Evolutionary conservation across 257 asterid genomes (phyloP), one percentile per base, ranked within the genome.

Genomic region (Verbena officinalis): DNA sequence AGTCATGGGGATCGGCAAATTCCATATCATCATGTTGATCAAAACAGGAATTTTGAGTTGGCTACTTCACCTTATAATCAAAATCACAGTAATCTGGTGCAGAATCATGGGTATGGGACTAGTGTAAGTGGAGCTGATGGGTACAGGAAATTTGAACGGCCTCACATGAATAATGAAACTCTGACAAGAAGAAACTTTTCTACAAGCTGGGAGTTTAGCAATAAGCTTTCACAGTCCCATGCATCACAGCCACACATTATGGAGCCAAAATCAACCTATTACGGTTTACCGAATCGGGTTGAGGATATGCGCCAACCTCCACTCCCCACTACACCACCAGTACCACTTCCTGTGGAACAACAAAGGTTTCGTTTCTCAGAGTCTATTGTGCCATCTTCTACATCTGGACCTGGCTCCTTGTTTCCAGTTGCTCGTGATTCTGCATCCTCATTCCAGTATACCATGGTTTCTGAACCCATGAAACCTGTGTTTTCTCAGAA

Each of bases 241-340:
- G 76, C 64, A 20, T 65, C 42, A 36, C 80, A 76, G 21, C 76
- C 59, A 52, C 72, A 55, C 39, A 19, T 59, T 20, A 43, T 69
- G 75, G 84, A 77, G 65, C 75, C 71, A 4, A 80, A 67, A 23
- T 39, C 73, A 17, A 52, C 65, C 38, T 75, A 64, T 30, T 73
- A 71, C 65, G 59, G 70, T 67, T 66, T 69, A 49, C 39, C 65
- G 6, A 62, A 56, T 58, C 75, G 46, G 38, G 49, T 61, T 55
- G 72, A 60, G 44, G 65, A 49, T 69, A 63, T 60, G 68, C 66
- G 70, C 22, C 95, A 75, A 73, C 94, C 91, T 52, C 94, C 98
- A 16, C 94, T 88, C 40, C 96, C 91, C 42, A 53, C 77, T 20
- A 81, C 94, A 2, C 98, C 96, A 8, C 89, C 95, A 15, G 95